A percentile compares a stretch with the other conserved stretches of the same genome.
phyloP scores from a whole-genome alignment of 371 early-diverging fungal genomes.

The Mycotypha africana region DNA sequence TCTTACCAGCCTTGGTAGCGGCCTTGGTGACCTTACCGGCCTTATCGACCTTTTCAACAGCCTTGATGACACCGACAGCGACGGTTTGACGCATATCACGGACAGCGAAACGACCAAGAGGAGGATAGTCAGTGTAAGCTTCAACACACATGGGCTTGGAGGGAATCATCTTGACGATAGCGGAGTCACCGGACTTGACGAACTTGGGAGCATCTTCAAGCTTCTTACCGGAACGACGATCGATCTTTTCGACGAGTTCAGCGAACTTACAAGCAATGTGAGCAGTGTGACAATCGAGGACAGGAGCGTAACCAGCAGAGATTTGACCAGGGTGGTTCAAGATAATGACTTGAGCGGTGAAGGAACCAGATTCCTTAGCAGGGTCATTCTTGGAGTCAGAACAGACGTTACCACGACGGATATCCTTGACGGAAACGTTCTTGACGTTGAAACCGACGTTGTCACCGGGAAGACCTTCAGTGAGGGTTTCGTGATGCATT shows the following conservation, averaged over 20 bases:
- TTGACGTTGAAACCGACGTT: constrained; percentile 98
- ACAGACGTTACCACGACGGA: constrained; percentile 96
- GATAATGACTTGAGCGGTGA: constrained; percentile 94
- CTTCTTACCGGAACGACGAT: constrained; percentile 87
- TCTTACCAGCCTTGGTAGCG: constrained; percentile 68
- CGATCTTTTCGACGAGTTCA: constrained; percentile 92
- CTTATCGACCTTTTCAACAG: constrained; percentile 79
- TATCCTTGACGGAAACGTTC: constrained; percentile 94
- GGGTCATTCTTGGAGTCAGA: constrained; percentile 97
- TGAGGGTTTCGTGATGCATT: constrained; percentile 96
- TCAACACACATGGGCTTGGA: constrained; percentile 97
- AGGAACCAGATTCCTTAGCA: constrained; percentile 89
- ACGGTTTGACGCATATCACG: constrained; percentile 96
- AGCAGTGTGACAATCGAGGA: constrained; percentile 96
- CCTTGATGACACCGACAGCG: constrained; percentile 95
- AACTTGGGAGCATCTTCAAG: constrained; percentile 61
- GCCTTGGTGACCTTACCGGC: constrained; percentile 62
- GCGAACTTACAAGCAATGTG: constrained; percentile 94
- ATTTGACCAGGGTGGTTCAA: constrained; percentile 97
- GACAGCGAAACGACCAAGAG: constrained; percentile 96
- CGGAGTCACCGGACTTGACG: constrained; percentile 92
- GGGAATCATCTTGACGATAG: constrained; percentile 93
- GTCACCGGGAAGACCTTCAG: constrained; percentile 95
- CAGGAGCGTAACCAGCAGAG: constrained; percentile 85
- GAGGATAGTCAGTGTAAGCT: constrained; percentile 88